Evolutionary conservation across 305 asterid species (phyloP), one percentile per base, ranked within the genome.

Genomic region (Rubia balearica): DNA sequence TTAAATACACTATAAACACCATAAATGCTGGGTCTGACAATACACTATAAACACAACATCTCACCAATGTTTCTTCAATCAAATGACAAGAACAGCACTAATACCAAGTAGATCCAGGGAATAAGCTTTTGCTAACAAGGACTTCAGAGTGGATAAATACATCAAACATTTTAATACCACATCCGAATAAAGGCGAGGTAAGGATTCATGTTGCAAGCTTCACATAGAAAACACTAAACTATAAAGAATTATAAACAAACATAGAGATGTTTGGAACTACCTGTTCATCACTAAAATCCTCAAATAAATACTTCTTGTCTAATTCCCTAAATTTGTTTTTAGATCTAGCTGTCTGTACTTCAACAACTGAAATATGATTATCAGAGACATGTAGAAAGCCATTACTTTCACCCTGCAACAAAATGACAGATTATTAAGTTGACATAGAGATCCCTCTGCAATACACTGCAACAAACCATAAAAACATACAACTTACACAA

Each of bases 401-500:
- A 83, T 92, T 92, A 76, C 89, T 92, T 76, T 83, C 91, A 75
- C 73, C 86, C 99, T 95, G 95, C 81, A 84, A 71, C 27, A 74
- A 71, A 75, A 69, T 75, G 76, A 64, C 49, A 27, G 65, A 74
- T 83, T 78, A 86, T 89, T 83, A 91, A 71, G 85, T 71, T 83
- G 84, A 86, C 69, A 82, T 62, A 74, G 76, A 82, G 76, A 83
- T 60, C 73, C 76, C 80, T 78, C 77, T 71, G 74, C 76, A 80
- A 82, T 61, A 70, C 80, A 78, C 77, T 68, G 67, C 82, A 73
- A 83, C 73, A 86, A 38, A 80, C 85, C 84, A 83, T 73, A 89
- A 87, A 85, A 90, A 91, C 97, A 88, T 94, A 91, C 96, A 95
- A 95, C 98, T 95, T 95, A 95, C 99, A 95, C 89, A 88, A 89